A percentile compares a stretch with the other conserved stretches of the same genome.
Conservation (phyloP, 192 early-diverging fungal genomes). For the Entophlyctis luteolus region DNA sequence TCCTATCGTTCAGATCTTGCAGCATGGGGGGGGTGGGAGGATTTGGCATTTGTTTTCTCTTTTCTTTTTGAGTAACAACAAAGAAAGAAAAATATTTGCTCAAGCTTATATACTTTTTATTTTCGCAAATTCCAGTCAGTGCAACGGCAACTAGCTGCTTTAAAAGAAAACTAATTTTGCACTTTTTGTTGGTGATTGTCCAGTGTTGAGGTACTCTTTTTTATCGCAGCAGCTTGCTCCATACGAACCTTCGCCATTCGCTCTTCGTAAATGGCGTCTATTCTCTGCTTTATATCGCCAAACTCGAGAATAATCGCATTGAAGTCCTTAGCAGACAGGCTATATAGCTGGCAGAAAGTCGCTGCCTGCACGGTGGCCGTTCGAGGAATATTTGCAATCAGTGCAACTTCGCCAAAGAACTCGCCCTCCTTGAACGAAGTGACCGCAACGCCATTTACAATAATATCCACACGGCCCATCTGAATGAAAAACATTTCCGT, state of each 20-base stretch:
- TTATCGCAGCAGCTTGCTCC: conserved; percentile 1
- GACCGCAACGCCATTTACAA: conserved; percentile 26
- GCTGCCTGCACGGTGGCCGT: conserved; percentile 23
- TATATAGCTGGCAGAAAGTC: conserved; percentile 7
- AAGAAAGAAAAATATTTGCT: too few species aligned
- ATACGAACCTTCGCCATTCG: conserved; percentile 13
- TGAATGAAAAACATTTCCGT: conserved; percentile 38
- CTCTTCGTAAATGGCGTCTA: conserved; percentile 22
- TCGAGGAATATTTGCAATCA: conserved; percentile 24
- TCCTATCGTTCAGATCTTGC: background rate
- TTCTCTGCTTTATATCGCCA: conserved; percentile 21
- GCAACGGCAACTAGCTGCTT: too few species aligned
- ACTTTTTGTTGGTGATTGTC: too few species aligned
- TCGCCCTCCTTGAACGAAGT: conserved; percentile 19
- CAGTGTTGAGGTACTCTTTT: background rate
- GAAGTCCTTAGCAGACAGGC: conserved; percentile 15
- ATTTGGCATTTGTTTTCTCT: background rate
- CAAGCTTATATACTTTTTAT: background rate
- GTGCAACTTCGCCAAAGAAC: conserved; percentile 36
- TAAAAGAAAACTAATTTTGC: too few species aligned
- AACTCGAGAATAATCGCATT: conserved; percentile 19
- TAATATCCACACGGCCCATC: conserved; percentile 14
- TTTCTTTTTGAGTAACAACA: background rate
- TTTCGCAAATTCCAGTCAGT: background rate
- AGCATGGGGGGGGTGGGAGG: background rate